Percentiles rank a stretch among this genome's conserved stretches.
phyloP scores from a whole-genome alignment of 768 basidiomycete species.

The Chalciporus piperatus region DNA sequence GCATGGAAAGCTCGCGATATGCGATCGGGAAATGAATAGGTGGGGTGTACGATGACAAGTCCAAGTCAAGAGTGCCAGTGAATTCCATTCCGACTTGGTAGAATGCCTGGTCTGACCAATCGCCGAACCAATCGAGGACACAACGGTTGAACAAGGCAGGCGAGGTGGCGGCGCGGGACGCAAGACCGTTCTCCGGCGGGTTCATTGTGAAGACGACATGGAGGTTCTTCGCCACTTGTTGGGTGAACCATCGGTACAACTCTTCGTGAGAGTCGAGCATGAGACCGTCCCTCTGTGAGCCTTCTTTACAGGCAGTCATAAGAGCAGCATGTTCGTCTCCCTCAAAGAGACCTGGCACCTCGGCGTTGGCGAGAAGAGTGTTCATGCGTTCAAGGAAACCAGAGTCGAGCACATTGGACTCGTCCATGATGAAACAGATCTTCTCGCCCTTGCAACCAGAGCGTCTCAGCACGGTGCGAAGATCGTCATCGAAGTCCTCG shows the following conservation, averaged over 20 bases:
- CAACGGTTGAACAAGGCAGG: constrained; percentile 99
- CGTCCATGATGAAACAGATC: constrained; percentile 99
- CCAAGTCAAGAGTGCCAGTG: constrained; percentile 90
- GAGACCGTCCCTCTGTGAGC: constrained; percentile 96
- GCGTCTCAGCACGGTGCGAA: constrained; percentile 91
- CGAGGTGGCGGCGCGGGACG: constrained; percentile 93
- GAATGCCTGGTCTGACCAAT: constrained; percentile 98
- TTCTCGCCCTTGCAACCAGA: constrained; percentile 99
- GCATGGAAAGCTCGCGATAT: constrained; percentile 78
- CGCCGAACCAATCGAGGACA: constrained; percentile 99
- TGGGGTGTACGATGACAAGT: constrained; percentile 75
- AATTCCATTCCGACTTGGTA: constrained; percentile 98
- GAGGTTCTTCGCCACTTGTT: constrained; percentile 95
- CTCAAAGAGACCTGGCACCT: constrained; percentile 99
- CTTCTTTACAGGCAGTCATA: constrained; percentile 99
- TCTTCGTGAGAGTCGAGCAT: constrained; percentile 99
- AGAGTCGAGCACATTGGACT: constrained; percentile 98
- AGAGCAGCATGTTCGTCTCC: constrained; percentile 98
- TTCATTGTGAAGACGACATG: constrained; percentile 99
- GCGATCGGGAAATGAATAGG: constrained; percentile 86
- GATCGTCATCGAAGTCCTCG: constrained; percentile 97
- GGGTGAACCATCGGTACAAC: constrained; percentile 97
- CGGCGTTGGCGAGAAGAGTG: constrained; percentile 97
- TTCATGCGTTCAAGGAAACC: constrained; percentile 99
- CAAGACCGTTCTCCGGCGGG: constrained; percentile 92